Evolutionary conservation across 2,329 filamentous ascomycete genomes (phyloP), one percentile per base, ranked within the genome.

Genomic region (Botrytis hyacinthi): DNA sequence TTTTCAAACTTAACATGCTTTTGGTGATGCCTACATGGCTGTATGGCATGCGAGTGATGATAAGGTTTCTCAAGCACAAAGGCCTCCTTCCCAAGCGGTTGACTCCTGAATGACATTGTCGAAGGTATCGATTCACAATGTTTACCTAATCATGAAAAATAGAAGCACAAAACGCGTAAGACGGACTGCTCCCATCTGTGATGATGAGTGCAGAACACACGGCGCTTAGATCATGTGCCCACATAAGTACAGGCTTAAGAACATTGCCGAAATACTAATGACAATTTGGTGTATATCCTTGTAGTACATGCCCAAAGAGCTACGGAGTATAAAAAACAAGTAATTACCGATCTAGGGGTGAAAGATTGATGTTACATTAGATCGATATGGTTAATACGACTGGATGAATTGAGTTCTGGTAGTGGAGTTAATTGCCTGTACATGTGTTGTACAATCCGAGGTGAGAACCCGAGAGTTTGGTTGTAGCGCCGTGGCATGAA

Each of bases 401-500:
- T 54, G 65, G 46, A 40, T 37, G 65, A 67, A 68, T 54, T 29
- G 46, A 40, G 65, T 54, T 40, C 20, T 29, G 26, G 4, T 37
- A 22, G 65, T 68, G 46, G 62, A 26, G 44, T n/a, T 8, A 67
- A 29, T 40, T 40, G 14, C 29, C 37, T 54, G 63, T 40, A 37
- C 32, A 37, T n/a, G 44, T 40, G 46, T 16, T 68, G 29, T 37
- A 51, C 22, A 37, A 40, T 40, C 18, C 35, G 18, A 68, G n/a
- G 66, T 16, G 48, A 68, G 22, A 57, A 57, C 65, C 65, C 65
- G 29, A 26, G 46, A 57, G 65, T 42, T 42, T 68, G 65, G 65
- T 68, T 68, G 35, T 54, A 68, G 65, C 65, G 48, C 65, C 48
- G 65, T 68, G 35, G 26, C 26, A 57, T 54, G 65, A 42, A 68